phyloP scores from a whole-genome alignment of 2,329 filamentous ascomycete genomes.

The Amauroascus niger region DNA sequence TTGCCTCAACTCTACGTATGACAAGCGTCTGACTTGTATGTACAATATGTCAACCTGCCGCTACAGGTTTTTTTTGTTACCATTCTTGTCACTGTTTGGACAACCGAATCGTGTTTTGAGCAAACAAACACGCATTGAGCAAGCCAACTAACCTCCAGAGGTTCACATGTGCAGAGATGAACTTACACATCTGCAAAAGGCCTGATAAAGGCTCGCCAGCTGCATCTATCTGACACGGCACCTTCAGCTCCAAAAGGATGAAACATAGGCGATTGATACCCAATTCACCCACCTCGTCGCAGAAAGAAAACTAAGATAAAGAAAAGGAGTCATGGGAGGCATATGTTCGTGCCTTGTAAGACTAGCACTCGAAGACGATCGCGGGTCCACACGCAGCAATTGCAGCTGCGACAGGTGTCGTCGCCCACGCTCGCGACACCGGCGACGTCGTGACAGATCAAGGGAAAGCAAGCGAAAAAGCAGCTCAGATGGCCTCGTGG shows the following conservation, averaged over 20 bases:
- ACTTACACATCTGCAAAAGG: too few relatives aligned
- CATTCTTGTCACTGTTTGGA: not conserved
- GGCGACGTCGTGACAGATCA: not conserved
- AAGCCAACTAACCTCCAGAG: too few relatives aligned
- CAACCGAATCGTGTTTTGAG: not conserved
- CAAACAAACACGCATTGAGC: too few relatives aligned
- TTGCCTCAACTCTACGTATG: not conserved
- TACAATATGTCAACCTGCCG: not conserved
- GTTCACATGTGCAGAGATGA: too few relatives aligned
- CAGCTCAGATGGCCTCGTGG: not conserved
- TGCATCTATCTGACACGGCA: not conserved
- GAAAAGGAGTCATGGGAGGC: not conserved
- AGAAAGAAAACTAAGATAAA: too few relatives aligned
- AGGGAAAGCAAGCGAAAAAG: not conserved
- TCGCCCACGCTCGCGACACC: not conserved
- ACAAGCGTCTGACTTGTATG: not conserved
- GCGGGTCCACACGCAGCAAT: not conserved
- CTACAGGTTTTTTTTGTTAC: not conserved
- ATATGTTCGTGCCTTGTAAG: not conserved
- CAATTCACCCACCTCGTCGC: too few relatives aligned
- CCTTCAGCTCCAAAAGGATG: not conserved
- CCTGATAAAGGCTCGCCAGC: too few relatives aligned
- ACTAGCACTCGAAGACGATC: not conserved
- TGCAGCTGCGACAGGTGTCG: not conserved
- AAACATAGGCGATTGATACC: too few relatives aligned